Conservation (phyloP, 2,329 filamentous ascomycete species). For the Cladophialophora bantiana region DNA sequence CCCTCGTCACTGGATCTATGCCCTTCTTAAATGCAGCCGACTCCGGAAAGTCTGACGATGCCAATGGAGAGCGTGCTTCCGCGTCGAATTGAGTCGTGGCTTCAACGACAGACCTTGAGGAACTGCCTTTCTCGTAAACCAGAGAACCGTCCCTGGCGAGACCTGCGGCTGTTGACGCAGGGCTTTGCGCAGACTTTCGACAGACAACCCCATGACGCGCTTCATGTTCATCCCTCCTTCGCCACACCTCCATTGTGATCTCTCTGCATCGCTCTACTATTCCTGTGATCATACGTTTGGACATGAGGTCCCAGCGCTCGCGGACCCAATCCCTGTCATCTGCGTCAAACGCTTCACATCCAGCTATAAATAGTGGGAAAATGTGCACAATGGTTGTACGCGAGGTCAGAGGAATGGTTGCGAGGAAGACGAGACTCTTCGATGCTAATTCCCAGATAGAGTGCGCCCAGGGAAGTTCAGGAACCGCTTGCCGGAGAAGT, state of each 20-base stretch:
- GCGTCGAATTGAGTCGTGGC: neutral
- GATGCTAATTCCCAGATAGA: slow-evolving; percentile 64
- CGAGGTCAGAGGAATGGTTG: slow-evolving; percentile 67
- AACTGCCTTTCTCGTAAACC: neutral
- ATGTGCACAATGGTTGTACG: slow-evolving; percentile 72
- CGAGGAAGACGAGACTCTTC: slow-evolving; percentile 65
- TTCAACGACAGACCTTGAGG: neutral
- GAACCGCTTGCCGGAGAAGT: slow-evolving; percentile 71
- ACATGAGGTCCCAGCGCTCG: slow-evolving; percentile 67
- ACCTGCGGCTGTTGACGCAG: neutral
- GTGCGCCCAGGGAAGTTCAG: slow-evolving; percentile 67
- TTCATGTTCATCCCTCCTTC: slow-evolving; percentile 63
- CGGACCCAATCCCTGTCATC: slow-evolving; percentile 70
- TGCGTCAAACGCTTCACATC: slow-evolving; percentile 66
- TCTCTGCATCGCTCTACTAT: slow-evolving; percentile 70
- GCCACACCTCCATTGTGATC: slow-evolving; percentile 71
- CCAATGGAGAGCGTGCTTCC: neutral
- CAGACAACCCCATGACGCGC: slow-evolving; percentile 11
- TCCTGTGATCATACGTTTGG: slow-evolving; percentile 67
- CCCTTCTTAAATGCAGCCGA: slow-evolving; percentile 26
- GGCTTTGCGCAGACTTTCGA: neutral
- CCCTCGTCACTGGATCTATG: slow-evolving; percentile 42
- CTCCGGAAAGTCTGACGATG: slow-evolving; percentile 20
- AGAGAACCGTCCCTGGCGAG: neutral
- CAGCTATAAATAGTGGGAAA: slow-evolving; percentile 70